Base-by-base conservation (phyloP, 805 yeast genomes). In the Starmerella bombicola region DNA sequence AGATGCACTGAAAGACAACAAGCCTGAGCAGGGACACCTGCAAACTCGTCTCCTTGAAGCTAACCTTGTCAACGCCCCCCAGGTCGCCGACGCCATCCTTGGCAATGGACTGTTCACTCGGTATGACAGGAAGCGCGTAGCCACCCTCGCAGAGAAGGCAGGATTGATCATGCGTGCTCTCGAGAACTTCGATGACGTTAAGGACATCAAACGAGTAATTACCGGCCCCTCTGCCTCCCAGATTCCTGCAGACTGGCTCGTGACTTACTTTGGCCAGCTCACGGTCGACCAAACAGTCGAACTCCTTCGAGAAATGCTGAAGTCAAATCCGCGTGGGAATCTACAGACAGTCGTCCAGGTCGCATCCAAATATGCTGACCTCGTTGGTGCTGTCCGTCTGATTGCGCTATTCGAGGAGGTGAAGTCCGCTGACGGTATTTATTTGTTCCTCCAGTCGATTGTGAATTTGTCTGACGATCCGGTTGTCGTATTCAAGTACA, bases 81-180 rank as follows among this genome's bases (percentile, higher is more conserved):
- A 91, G 70, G 99, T 91, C 42, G 99, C 98, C 32, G 98, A 91
- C 64, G 99, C 99, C 17, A 91, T 91, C 51, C 70, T 91, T 55
- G 95, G 96, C 46, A 91, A 88, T 63, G 77, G 78, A 46, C 88
- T 91, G 83, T 91, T 93, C 67, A 76, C 86, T 51, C 95, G 86
- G 59, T 91, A 83, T 62, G 98, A 91, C 62, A 80, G 83, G 54
- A 85, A 93, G 54, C 79, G 93, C 28, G 78, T 91, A 58, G 98
- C 97, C 18, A 72, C 77, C 44, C 71, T 93, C 51, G 77, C 95
- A 62, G 99, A 91, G 65, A 84, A 84, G 64, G 88, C 95, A n/a
- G 97, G 96, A 16, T 70, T 91, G 50, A 78, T 70, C 62, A 95
- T 86, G 69, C 80, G 97, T 60, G 97, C 99, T 16, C 71, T 91